phyloP scores from a whole-genome alignment of 257 asterid genomes.

The Anisodus acutangulus region DNA sequence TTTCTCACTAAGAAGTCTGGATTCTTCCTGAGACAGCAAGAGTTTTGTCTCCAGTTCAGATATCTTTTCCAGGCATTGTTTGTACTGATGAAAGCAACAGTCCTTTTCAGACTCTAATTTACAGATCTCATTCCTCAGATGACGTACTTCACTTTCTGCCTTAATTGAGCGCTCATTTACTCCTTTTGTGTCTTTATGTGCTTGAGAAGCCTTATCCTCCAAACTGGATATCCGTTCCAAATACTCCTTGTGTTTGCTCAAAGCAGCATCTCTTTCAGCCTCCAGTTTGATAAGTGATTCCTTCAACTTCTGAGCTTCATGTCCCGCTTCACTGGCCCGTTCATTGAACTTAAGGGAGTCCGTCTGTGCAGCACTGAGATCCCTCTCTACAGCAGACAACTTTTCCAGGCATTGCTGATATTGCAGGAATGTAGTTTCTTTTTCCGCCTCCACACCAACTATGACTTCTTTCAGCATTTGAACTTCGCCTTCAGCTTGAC shows the following conservation, averaged over 20 bases:
- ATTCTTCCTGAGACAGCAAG: slow-evolving; percentile 51
- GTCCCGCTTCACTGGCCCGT: slow-evolving; percentile 61
- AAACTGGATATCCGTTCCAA: slow-evolving; percentile 55
- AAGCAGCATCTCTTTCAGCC: slow-evolving; percentile 59
- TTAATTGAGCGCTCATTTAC: slow-evolving; percentile 45
- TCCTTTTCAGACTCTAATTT: slow-evolving; percentile 65
- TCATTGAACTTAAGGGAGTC: slow-evolving; percentile 59
- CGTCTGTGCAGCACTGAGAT: slow-evolving; percentile 60
- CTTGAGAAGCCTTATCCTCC: slow-evolving; percentile 54
- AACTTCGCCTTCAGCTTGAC: slow-evolving; percentile 66
- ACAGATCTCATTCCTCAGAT: slow-evolving; percentile 56
- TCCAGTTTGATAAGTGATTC: slow-evolving; percentile 66
- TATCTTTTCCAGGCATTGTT: slow-evolving; percentile 54
- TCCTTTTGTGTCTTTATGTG: slow-evolving; percentile 52
- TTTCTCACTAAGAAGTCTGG: slow-evolving; percentile 46
- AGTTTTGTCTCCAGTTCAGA: slow-evolving; percentile 61
- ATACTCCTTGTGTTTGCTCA: slow-evolving; percentile 55
- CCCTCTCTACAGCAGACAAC: slow-evolving; percentile 58
- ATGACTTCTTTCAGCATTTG: slow-evolving; percentile 59
- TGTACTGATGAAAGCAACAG: slow-evolving; percentile 42
- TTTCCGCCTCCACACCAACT: slow-evolving; percentile 62
- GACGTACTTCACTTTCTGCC: slow-evolving; percentile 60
- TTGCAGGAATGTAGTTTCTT: slow-evolving; percentile 57
- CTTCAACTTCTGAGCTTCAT: slow-evolving; percentile 67
- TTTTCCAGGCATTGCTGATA: slow-evolving; percentile 70